These are phyloP conservation scores for Tetrapyrgos nigripes DNA, from an alignment of 1,284 basidiomycete species.

Conservation along the genomic window DNA sequence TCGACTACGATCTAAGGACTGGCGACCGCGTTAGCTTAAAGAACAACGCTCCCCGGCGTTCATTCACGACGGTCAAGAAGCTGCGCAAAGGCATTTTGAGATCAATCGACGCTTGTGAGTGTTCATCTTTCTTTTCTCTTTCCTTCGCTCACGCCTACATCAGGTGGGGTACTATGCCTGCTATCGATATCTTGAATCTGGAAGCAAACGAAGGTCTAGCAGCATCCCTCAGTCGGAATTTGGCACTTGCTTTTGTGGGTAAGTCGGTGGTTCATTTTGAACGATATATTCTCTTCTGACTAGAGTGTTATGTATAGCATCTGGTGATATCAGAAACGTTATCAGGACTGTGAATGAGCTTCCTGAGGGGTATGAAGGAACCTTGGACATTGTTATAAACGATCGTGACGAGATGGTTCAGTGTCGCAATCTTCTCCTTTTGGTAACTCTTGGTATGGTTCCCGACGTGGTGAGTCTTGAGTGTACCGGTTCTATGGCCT, in stretches of 20 bases:
- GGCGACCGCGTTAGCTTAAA: too few relatives aligned
- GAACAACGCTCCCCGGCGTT: too few relatives aligned
- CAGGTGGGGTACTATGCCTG: slow-evolving; percentile 35
- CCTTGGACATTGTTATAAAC: slow-evolving; percentile 42
- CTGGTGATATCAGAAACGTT: slow-evolving; percentile 42
- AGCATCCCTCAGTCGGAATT: slow-evolving; percentile 23
- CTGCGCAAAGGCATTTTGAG: too few relatives aligned
- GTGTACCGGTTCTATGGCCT: neutral
- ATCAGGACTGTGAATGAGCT: slow-evolving; percentile 44
- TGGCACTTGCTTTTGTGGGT: slow-evolving; percentile 42
- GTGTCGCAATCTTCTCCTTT: slow-evolving; percentile 44
- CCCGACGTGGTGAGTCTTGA: neutral
- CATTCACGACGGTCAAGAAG: too few relatives aligned
- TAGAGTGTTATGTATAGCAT: slow-evolving; percentile 28
- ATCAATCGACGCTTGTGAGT: too few relatives aligned
- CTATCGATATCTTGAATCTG: slow-evolving; percentile 38
- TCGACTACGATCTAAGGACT: too few relatives aligned
- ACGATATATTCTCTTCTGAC: slow-evolving; percentile 13
- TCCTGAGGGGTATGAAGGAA: slow-evolving; percentile 39
- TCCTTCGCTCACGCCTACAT: too few relatives aligned
- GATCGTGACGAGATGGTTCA: slow-evolving; percentile 37
- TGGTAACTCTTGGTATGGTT: slow-evolving; percentile 33
- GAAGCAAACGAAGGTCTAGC: slow-evolving; percentile 33
- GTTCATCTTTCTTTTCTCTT: too few relatives aligned
- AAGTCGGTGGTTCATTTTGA: neutral